Evolutionary conservation across 2,329 filamentous ascomycete species (phyloP), one percentile per base, ranked within the genome.

Genomic region (Colletotrichum lindemuthianum): DNA sequence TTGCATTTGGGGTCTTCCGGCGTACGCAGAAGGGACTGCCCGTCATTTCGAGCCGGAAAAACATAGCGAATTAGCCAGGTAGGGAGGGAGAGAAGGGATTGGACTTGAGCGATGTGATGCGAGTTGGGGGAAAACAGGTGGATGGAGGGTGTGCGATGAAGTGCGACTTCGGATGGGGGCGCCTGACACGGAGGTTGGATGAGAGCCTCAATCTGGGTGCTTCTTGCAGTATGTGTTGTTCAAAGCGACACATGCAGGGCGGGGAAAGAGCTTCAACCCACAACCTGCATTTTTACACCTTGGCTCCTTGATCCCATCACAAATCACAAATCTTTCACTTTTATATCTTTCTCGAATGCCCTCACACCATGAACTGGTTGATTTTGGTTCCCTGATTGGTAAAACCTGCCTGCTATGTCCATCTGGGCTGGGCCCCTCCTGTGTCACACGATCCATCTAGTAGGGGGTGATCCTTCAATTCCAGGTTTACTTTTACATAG

Each of bases 1-100:
- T 66, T 66, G 60, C 56, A 65, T 65, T 57, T 67, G 60, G 65
- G 60, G 53, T 57, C 50, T 60, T 67, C 24, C 45, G 65, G 65
- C 60, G 65, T 60, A 67, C 44, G 60, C 65, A 67, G 60, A 67
- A 66, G 55, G 64, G 59, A 59, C 48, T 60, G 56, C 60, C 52
- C 40, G 47, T 65, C 45, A 57, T 65, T 65, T 63, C 47, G 59
- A 65, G 51, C 49, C 41, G 47, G 57, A 24, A 65, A 65, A 56
- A 61, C 40, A 50, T 24, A 40, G 16, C 44, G 52, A 52, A 43
- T 52, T 15, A 9, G n/a, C 47, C 33, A 12, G 41, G 33, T 24
- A 10, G 39, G 32, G 36, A 15, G 13, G 15, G 36, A 16, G 45
- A 37, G 32, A 57, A 37, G 47, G 40, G 61, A 49, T 50, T 50